These are phyloP conservation scores for Clonostachys byssicola DNA, from an alignment of 2,329 filamentous ascomycete species.

Conservation along the genomic window DNA sequence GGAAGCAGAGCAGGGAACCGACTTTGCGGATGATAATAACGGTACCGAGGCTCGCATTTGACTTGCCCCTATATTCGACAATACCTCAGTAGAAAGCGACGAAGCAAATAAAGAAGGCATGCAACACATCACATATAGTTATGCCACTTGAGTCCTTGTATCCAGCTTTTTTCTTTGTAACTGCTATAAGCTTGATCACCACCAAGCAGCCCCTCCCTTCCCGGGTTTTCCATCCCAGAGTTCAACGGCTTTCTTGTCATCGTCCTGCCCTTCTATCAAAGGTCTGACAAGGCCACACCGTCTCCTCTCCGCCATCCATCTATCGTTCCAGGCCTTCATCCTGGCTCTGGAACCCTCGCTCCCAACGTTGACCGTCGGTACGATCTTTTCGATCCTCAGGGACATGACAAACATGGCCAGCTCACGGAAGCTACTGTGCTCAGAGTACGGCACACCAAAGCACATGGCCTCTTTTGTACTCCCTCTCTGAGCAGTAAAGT, in stretches of 20 bases:
- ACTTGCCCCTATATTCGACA: too few relatives aligned
- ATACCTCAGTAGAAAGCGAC: too few relatives aligned
- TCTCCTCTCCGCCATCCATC: constrained; percentile 55
- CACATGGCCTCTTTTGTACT: constrained; percentile 79
- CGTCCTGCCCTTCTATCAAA: constrained; percentile 31
- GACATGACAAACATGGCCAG: constrained; percentile 90
- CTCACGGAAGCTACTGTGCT: constrained; percentile 94
- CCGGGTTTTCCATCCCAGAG: constrained; percentile 33
- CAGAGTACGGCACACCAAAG: constrained; percentile 92
- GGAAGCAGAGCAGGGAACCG: too few relatives aligned
- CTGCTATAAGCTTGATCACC: constrained; percentile 10
- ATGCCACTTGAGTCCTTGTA: too few relatives aligned
- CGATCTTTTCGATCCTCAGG: constrained; percentile 79
- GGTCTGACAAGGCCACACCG: constrained; percentile 47
- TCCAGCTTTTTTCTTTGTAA: too few relatives aligned
- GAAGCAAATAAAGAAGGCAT: too few relatives aligned
- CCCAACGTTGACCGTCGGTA: constrained; percentile 86
- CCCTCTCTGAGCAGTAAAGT: constrained; percentile 78
- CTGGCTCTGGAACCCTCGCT: constrained; percentile 50
- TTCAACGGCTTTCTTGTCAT: constrained; percentile 15
- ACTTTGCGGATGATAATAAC: too few relatives aligned
- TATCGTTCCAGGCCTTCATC: constrained; percentile 63
- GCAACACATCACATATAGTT: too few relatives aligned
- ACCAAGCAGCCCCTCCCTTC: constrained; percentile 32
- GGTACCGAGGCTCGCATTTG: too few relatives aligned